Conservation (phyloP, 192 early-diverging fungal species). For the Podochytrium sp. region DNA sequence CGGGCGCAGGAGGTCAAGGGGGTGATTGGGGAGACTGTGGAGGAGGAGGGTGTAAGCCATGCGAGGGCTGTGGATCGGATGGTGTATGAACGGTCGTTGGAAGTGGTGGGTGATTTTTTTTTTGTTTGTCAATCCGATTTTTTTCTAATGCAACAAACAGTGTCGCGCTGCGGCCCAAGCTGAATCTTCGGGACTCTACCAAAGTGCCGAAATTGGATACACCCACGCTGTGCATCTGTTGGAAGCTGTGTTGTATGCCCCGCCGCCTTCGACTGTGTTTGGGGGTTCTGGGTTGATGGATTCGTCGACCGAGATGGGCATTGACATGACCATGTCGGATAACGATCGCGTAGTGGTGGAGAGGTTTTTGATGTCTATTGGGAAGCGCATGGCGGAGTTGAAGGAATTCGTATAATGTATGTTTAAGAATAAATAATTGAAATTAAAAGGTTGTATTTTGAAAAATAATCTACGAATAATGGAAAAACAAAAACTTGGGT, state of each 20-base stretch:
- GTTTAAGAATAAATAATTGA: not conserved
- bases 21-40: conserved; percentile 18
- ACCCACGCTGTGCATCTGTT: conserved; percentile 48
- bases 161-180: conserved; percentile 36
- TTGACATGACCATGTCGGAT: conserved; percentile 33
- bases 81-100: conserved; percentile 48
- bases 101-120: conserved; percentile 40
- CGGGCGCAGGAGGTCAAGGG: conserved; percentile 63
- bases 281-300: conserved; percentile 2
- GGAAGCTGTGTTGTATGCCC: conserved; percentile 42
- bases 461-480: not conserved
- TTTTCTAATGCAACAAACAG: too few species aligned
- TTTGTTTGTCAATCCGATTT: not conserved
- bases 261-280: conserved; percentile 2
- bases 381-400: conserved; percentile 29
- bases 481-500: too few species aligned
- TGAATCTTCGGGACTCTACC: conserved; percentile 25
- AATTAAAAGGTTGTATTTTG: not conserved
- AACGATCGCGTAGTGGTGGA: conserved; percentile 44
- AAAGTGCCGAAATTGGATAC: conserved; percentile 40
- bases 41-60: not conserved
- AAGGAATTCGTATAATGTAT: not conserved
- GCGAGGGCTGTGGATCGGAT: conserved; percentile 39
- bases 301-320: conserved; percentile 1
- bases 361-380: conserved; percentile 42